phyloP scores from a whole-genome alignment of 306 rosid species.

The Citrullus amarus region DNA sequence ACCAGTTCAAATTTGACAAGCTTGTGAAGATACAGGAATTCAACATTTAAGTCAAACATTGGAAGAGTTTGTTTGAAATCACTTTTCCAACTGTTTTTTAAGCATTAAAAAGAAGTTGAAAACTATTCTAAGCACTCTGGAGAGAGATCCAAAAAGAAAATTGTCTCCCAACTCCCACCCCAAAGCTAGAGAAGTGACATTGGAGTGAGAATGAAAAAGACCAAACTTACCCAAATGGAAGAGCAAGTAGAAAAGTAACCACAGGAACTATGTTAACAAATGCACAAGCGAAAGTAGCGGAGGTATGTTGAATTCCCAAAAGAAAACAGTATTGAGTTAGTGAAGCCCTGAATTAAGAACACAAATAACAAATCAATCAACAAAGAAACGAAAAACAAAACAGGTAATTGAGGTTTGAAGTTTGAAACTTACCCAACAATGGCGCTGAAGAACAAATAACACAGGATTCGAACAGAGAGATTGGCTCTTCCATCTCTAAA shows the following conservation, averaged over 20 bases:
- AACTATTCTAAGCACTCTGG: too few species aligned
- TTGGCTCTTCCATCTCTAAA: constrained; percentile 42
- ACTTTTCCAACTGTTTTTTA: background rate
- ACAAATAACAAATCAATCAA: background rate
- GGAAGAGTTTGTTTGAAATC: background rate
- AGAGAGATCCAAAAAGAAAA: too few species aligned
- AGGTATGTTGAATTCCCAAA: constrained; percentile 76
- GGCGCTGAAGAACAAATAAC: constrained; percentile 79
- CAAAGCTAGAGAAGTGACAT: background rate
- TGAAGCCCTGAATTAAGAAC: constrained; percentile 40
- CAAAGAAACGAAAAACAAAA: background rate
- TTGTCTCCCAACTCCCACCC: too few species aligned
- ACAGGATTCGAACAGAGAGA: constrained; percentile 49
- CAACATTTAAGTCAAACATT: background rate
- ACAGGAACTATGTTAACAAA: constrained; percentile 75
- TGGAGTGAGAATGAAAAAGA: background rate
- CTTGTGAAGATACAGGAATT: background rate
- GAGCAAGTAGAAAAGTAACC: constrained; percentile 61
- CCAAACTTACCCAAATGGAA: constrained; percentile 59
- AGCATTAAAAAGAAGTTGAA: too few species aligned
- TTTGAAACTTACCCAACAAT: constrained; percentile 51
- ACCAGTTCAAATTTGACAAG: background rate
- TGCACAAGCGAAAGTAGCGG: constrained; percentile 84
- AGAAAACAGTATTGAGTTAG: constrained; percentile 75
- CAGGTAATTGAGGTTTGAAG: background rate